Evolutionary conservation across 2,329 filamentous ascomycete species (phyloP).

Genomic region (Diaporthe capsici): DNA sequence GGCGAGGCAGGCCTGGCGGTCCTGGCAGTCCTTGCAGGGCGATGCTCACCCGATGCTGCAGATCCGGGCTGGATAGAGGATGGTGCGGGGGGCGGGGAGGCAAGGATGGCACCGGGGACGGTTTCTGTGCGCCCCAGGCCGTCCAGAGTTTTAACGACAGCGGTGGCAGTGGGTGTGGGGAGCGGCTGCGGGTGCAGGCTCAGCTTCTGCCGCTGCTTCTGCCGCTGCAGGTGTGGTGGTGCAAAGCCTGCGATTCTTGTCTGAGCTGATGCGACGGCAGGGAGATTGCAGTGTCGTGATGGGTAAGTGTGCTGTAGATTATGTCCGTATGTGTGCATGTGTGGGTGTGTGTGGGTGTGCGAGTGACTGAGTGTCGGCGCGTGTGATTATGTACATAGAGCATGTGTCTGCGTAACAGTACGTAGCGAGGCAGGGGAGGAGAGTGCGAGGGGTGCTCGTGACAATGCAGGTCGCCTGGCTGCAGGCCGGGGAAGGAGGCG

Average conservation of each 20-base stretch:
- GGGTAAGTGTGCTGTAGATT: not conserved
- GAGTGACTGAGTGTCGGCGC: not conserved
- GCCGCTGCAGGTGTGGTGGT: slow-evolving; percentile 26
- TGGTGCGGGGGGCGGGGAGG: slow-evolving; percentile 40
- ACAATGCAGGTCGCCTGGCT: slow-evolving; percentile 25
- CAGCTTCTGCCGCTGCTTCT: slow-evolving; percentile 4
- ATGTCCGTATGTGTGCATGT: not conserved
- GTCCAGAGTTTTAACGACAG: not conserved
- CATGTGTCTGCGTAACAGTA: not conserved
- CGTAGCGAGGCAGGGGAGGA: slow-evolving; percentile 3
- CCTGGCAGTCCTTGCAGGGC: slow-evolving; percentile 11
- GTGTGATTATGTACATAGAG: not conserved
- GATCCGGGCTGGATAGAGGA: slow-evolving; percentile 38
- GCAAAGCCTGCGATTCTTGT: slow-evolving; percentile 23
- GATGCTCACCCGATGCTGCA: slow-evolving; percentile 38
- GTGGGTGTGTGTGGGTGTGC: not conserved
- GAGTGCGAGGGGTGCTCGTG: slow-evolving; percentile 29
- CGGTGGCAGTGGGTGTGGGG: slow-evolving; percentile 3
- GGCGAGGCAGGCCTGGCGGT: not conserved
- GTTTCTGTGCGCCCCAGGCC: not conserved
- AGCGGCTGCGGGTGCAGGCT: slow-evolving; percentile 8
- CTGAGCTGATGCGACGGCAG: slow-evolving; percentile 28
- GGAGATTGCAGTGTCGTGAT: slow-evolving; percentile 13
- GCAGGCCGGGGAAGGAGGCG: slow-evolving; percentile 15
- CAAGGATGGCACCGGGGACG: slow-evolving; percentile 36